These are phyloP conservation scores for Arabis hirsuta DNA, from an alignment of 345 rosid genomes.

Conservation along the genomic window DNA sequence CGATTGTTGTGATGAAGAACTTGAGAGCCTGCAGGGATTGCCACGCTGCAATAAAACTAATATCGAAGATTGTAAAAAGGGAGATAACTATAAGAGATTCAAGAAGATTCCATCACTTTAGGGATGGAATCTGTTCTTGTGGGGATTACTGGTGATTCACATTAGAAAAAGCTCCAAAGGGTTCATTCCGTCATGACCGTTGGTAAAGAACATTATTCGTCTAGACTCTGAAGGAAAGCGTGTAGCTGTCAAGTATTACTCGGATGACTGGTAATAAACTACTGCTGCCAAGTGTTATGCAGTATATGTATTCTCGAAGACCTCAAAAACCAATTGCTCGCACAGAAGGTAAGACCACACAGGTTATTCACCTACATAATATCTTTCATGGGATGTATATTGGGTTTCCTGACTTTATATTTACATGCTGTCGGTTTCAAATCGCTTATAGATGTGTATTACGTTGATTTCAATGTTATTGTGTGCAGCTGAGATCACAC, in stretches of 20 bases:
- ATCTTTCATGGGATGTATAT: not conserved
- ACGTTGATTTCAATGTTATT: constrained; percentile 14
- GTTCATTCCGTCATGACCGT: constrained; percentile 51
- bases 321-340: constrained; percentile 87
- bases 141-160: constrained; percentile 73
- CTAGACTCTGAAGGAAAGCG: constrained; percentile 97
- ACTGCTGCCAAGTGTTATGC: constrained; percentile 72
- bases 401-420: not conserved
- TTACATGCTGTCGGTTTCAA: not conserved
- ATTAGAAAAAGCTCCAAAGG: not conserved
- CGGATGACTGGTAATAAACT: constrained; percentile 90
- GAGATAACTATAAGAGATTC: constrained; percentile 87
- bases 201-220: constrained; percentile 82
- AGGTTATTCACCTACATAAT: not conserved
- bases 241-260: constrained; percentile 67
- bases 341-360: constrained; percentile 61
- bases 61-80: constrained; percentile 73
- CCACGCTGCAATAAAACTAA: constrained; percentile 85
- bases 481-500: constrained; percentile 76
- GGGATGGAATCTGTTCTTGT: constrained; percentile 75
- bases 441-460: constrained; percentile 25
- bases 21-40: constrained; percentile 84
- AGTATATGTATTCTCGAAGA: constrained; percentile 69
- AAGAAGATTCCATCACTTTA: constrained; percentile 89
- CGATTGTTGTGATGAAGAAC: constrained; percentile 83